Evolutionary conservation across 371 early-diverging fungal species (phyloP).

Genomic region (Mucor lusitanicus): DNA sequence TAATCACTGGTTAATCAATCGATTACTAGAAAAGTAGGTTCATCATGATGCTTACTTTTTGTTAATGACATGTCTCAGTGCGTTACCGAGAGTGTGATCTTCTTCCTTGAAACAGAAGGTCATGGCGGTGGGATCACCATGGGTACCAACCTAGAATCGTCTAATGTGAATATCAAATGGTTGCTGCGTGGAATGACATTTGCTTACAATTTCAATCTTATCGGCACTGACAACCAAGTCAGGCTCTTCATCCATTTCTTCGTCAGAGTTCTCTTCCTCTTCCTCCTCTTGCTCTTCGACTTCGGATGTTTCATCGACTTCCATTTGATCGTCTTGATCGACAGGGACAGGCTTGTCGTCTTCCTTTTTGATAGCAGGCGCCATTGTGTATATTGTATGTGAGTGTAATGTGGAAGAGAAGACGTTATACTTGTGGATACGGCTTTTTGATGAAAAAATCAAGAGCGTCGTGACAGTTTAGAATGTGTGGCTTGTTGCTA

Average conservation of each 20-base stretch:
- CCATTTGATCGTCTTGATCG: slow-evolving; percentile 23
- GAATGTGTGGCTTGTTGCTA: neutral
- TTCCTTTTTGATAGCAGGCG: slow-evolving; percentile 23
- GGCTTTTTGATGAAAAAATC: neutral
- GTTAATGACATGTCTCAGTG: slow-evolving; percentile 90
- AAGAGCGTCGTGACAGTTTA: neutral
- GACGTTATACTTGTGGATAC: neutral
- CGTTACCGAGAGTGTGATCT: slow-evolving; percentile 97
- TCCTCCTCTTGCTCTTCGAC: slow-evolving; percentile 33
- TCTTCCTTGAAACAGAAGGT: slow-evolving; percentile 91
- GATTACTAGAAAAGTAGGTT: too few relatives aligned
- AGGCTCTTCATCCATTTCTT: slow-evolving; percentile 39
- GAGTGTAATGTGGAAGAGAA: neutral
- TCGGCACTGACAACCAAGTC: slow-evolving; percentile 41
- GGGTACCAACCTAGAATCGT: slow-evolving; percentile 47
- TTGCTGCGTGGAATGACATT: neutral
- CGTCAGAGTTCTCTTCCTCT: slow-evolving; percentile 30
- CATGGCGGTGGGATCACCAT: slow-evolving; percentile 72
- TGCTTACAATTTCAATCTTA: slow-evolving; percentile 56
- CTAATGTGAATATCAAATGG: neutral
- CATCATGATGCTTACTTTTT: slow-evolving; percentile 70
- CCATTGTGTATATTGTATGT: slow-evolving; percentile 10
- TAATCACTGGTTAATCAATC: neutral
- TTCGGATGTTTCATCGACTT: slow-evolving; percentile 20
- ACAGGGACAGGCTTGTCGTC: slow-evolving; percentile 2